phyloP scores from a whole-genome alignment of 2,329 filamentous ascomycete genomes.

The Rhynchosporium secalis region DNA sequence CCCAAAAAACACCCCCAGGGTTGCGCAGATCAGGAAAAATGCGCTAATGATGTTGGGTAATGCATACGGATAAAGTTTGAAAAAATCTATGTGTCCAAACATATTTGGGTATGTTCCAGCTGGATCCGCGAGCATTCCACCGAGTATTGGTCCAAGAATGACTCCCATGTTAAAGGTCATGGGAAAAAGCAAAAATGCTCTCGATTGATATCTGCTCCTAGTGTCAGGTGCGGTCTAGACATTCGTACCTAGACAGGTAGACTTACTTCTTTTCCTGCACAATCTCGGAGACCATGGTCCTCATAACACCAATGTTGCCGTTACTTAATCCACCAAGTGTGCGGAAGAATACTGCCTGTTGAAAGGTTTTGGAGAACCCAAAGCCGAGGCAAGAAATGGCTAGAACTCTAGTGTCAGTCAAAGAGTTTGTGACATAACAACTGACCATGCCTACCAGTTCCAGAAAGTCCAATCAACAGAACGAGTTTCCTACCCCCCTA shows the following conservation, averaged over 20 bases:
- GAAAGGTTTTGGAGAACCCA: constrained; percentile 63
- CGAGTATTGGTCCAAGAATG: constrained; percentile 31
- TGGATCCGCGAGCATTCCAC: constrained; percentile 47
- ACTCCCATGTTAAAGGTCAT: constrained; percentile 66
- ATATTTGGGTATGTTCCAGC: constrained; percentile 41
- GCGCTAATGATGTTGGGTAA: constrained; percentile 43
- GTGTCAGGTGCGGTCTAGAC: constrained; percentile 5
- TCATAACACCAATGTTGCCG: constrained; percentile 72
- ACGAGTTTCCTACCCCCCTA: constrained; percentile 52
- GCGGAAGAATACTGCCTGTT: constrained; percentile 74
- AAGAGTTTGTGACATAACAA: neutral
- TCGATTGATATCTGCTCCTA: constrained; percentile 62
- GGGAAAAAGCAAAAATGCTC: constrained; percentile 45
- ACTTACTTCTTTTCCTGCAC: constrained; percentile 65
- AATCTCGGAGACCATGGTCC: constrained; percentile 71
- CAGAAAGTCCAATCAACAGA: constrained; percentile 64
- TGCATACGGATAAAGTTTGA: constrained; percentile 45
- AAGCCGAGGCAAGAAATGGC: constrained; percentile 62
- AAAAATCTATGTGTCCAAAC: constrained; percentile 43
- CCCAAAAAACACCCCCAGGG: constrained; percentile 40
- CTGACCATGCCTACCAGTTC: constrained; percentile 48
- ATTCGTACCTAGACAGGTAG: neutral
- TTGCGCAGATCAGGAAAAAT: constrained; percentile 37
- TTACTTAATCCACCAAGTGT: constrained; percentile 74
- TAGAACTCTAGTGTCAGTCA: constrained; percentile 3